phyloP scores from a whole-genome alignment of 192 early-diverging fungal species.

The Backusella sp. region DNA sequence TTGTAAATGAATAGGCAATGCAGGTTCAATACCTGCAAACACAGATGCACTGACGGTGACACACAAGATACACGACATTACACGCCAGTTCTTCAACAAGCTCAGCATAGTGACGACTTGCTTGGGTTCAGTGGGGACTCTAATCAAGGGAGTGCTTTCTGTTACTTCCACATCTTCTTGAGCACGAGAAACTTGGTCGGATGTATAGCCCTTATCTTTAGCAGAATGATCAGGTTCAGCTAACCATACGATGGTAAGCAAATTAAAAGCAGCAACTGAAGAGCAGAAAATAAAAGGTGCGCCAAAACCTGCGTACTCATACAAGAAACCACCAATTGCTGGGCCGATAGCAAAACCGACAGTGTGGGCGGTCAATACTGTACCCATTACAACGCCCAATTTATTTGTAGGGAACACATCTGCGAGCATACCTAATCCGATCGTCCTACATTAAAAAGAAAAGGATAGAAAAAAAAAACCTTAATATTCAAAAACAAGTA shows the following conservation, averaged over 20 bases:
- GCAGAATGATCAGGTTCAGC: conserved; percentile 48
- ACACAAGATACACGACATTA: conserved; percentile 41
- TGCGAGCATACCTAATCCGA: conserved; percentile 70
- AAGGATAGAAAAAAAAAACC: neutral
- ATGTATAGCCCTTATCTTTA: neutral
- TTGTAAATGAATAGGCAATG: conserved; percentile 51
- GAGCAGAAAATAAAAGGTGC: conserved; percentile 72
- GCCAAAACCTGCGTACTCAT: conserved; percentile 60
- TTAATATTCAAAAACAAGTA: neutral
- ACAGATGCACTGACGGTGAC: conserved; percentile 49
- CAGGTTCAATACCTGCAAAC: conserved; percentile 58
- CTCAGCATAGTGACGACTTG: conserved; percentile 38
- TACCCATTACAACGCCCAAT: conserved; percentile 71
- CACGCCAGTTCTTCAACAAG: conserved; percentile 46
- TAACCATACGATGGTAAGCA: conserved; percentile 60
- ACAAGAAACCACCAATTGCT: conserved; percentile 63
- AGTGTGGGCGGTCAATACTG: conserved; percentile 63
- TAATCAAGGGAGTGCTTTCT: neutral
- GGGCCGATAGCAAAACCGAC: conserved; percentile 72
- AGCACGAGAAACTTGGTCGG: conserved; percentile 2
- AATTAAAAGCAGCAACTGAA: conserved; percentile 56
- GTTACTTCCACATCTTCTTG: conserved; percentile 16
- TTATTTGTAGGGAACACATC: conserved; percentile 65
- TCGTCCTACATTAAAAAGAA: conserved; percentile 43
- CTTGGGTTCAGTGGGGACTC: conserved; percentile 5